These are phyloP conservation scores for Endoconidiophora laricicola DNA, from an alignment of 2,329 filamentous ascomycete species.

Conservation along the genomic window DNA sequence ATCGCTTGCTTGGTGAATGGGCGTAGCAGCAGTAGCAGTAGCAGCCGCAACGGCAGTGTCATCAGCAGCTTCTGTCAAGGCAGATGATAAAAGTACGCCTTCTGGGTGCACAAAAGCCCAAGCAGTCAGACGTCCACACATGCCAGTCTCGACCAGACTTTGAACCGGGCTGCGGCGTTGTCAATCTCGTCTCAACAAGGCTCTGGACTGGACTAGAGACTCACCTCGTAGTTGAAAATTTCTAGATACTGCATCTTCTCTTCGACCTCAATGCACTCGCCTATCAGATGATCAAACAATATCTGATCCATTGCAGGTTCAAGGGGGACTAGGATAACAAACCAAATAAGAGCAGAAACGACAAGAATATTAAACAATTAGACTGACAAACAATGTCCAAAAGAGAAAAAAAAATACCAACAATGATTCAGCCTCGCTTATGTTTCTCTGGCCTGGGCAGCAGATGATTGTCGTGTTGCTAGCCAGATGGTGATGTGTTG, in stretches of 20 bases:
- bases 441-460: neutral
- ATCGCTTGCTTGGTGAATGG: too few species aligned
- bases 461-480: neutral
- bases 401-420: neutral
- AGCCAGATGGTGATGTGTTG: too few species aligned
- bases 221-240: slow-evolving; percentile 34
- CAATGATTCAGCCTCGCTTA: too few species aligned
- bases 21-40: too few species aligned
- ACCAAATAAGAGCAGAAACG: neutral
- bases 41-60: too few species aligned
- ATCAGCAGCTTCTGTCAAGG: neutral
- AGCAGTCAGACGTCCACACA: neutral
- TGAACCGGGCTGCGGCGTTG: neutral
- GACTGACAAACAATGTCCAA: neutral
- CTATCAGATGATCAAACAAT: slow-evolving; percentile 18
- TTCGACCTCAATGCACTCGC: slow-evolving; percentile 29
- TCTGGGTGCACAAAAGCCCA: neutral
- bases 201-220: neutral
- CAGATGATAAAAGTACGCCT: neutral
- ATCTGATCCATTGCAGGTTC: slow-evolving; percentile 4
- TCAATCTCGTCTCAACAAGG: neutral
- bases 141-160: neutral
- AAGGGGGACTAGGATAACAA: neutral
- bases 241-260: slow-evolving; percentile 40
- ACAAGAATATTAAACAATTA: neutral